A percentile compares a stretch with the other conserved stretches of the same genome.
Conservation (phyloP, 2,329 filamentous ascomycete genomes). For the Xylariaceae sp. region DNA sequence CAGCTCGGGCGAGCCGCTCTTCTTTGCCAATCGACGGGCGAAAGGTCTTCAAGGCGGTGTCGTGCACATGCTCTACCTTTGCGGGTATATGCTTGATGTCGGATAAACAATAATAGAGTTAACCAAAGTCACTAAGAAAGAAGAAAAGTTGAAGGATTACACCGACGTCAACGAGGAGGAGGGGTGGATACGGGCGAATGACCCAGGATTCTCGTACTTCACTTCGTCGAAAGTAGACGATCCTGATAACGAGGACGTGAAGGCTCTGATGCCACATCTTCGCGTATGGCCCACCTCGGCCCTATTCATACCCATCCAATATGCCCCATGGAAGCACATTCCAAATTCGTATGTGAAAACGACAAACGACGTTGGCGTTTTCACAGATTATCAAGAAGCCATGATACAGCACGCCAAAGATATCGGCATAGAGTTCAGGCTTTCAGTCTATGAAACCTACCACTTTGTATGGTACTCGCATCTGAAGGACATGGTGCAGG, state of each 20-base stretch:
- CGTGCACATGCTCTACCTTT: conserved; percentile 5
- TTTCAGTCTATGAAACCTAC: background rate
- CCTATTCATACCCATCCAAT: background rate
- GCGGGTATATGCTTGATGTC: conserved; percentile 2
- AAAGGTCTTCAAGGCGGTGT: background rate
- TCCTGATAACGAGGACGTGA: background rate
- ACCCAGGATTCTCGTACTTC: background rate
- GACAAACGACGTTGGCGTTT: background rate
- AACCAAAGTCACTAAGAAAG: background rate
- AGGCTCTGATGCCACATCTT: background rate
- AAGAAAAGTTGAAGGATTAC: background rate
- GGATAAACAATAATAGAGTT: background rate
- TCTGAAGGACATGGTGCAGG: background rate
- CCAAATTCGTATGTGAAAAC: background rate
- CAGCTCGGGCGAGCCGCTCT: background rate
- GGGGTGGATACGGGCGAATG: background rate
- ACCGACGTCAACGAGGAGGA: background rate
- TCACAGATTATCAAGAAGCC: background rate
- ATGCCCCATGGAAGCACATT: background rate
- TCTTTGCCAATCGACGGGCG: background rate
- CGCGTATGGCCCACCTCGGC: background rate
- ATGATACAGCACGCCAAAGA: background rate
- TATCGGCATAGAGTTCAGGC: background rate
- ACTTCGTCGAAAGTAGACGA: background rate
- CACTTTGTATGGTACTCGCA: background rate